These are phyloP conservation scores for Paecilomyces sp. DNA, from an alignment of 2,329 filamentous ascomycete genomes.

Conservation along the genomic window DNA sequence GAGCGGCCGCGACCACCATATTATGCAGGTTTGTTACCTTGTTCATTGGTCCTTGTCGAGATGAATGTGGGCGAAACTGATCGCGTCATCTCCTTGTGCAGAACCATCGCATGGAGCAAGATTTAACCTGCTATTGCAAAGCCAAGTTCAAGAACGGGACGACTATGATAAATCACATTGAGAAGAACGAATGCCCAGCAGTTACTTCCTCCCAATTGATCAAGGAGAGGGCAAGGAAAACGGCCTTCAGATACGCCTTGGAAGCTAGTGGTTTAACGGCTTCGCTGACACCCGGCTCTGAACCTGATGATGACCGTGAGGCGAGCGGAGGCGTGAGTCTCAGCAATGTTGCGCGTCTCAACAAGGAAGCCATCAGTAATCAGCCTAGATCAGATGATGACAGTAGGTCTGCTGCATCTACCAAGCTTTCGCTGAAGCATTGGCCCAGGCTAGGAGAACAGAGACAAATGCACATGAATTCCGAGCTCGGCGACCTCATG, in stretches of 20 bases:
- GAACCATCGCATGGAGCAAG: slow-evolving; percentile 44
- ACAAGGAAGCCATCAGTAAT: slow-evolving; percentile 11
- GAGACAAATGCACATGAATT: not conserved
- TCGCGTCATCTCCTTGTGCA: slow-evolving; percentile 13
- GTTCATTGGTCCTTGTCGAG: not conserved
- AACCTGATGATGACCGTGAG: slow-evolving; percentile 3
- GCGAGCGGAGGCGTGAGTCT: slow-evolving; percentile 17
- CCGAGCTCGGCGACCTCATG: slow-evolving; percentile 12
- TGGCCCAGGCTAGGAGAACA: slow-evolving; percentile 14
- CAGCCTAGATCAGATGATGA: slow-evolving; percentile 8
- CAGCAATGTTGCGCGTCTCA: slow-evolving; percentile 3
- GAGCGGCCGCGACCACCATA: slow-evolving; percentile 45
- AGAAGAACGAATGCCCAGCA: slow-evolving; percentile 42
- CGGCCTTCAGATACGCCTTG: slow-evolving; percentile 34
- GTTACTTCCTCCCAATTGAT: slow-evolving; percentile 40
- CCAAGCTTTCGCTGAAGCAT: slow-evolving; percentile 12
- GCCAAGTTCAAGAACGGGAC: slow-evolving; percentile 42
- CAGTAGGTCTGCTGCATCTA: not conserved
- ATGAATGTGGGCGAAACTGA: slow-evolving; percentile 1
- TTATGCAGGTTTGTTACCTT: slow-evolving; percentile 40
- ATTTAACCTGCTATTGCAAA: slow-evolving; percentile 45
- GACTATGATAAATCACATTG: slow-evolving; percentile 48
- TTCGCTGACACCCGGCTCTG: not conserved
- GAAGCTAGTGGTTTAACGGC: not conserved
- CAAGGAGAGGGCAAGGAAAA: slow-evolving; percentile 45